phyloP scores from a whole-genome alignment of 148 eudicot genomes.

The Rheum nobile region DNA sequence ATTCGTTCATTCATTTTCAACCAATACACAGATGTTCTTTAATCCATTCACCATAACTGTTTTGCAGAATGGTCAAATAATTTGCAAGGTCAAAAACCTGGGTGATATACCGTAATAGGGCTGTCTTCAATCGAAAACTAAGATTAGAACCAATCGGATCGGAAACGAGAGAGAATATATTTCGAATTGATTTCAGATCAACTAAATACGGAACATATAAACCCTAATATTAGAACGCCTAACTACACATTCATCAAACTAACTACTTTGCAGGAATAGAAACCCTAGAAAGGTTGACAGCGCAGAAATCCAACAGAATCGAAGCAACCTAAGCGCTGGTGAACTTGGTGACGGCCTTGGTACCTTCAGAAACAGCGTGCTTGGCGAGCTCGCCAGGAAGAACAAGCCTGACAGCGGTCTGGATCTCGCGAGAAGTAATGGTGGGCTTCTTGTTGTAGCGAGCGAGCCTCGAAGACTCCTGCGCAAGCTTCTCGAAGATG shows the following conservation, averaged over 20 bases:
- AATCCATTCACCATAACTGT: too few relatives aligned
- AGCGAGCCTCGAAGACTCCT: slow-evolving; percentile 14
- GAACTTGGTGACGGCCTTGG: slow-evolving; percentile 17
- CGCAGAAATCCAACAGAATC: not conserved
- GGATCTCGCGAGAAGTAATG: slow-evolving; percentile 16
- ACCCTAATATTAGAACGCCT: not conserved
- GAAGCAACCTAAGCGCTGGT: slow-evolving; percentile 8
- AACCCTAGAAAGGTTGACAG: not conserved
- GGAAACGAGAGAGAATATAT: too few relatives aligned
- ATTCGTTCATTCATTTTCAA: too few relatives aligned
- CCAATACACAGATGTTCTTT: too few relatives aligned
- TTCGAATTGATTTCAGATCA: not conserved
- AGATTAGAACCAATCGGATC: too few relatives aligned
- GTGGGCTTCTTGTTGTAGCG: slow-evolving; percentile 21
- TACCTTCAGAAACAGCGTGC: slow-evolving; percentile 18
- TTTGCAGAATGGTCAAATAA: too few relatives aligned
- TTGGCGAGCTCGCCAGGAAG: slow-evolving; percentile 19
- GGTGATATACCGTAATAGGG: too few relatives aligned
- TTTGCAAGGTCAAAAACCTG: too few relatives aligned
- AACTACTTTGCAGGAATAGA: not conserved
- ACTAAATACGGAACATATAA: not conserved
- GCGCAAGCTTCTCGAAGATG: slow-evolving; percentile 18
- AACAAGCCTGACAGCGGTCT: slow-evolving; percentile 17
- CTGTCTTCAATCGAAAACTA: too few relatives aligned
- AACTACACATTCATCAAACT: not conserved